Conservation (phyloP, 495 filamentous ascomycete species). For the Daldinia loculata region DNA sequence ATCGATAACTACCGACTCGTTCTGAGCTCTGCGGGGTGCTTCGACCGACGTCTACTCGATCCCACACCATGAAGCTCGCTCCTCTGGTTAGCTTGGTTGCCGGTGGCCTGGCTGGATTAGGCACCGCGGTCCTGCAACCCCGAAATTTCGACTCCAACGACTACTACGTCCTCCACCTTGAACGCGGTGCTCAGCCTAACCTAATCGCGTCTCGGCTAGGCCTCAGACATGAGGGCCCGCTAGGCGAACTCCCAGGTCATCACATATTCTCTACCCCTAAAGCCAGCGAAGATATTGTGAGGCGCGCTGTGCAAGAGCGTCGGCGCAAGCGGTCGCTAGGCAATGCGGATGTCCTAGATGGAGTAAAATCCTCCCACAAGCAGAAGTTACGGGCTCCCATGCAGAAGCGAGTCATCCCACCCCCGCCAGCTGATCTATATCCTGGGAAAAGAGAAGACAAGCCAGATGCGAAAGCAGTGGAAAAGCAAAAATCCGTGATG, state of each 20-base stretch:
- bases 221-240: constrained; percentile 80
- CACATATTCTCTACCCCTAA: constrained; percentile 82
- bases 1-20: constrained; percentile 12
- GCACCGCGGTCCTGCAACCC: constrained; percentile 63
- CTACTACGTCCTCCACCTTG: constrained; percentile 90
- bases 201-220: constrained; percentile 78
- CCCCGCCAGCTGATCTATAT: constrained; percentile 38
- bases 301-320: constrained; percentile 64
- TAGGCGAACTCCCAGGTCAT: constrained; percentile 83
- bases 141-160: constrained; percentile 77
- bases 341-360: constrained; percentile 69
- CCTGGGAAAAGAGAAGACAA: constrained; percentile 39
- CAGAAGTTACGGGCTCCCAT: constrained; percentile 74
- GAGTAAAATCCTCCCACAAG: constrained; percentile 82
- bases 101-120: constrained; percentile 57
- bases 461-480: constrained; percentile 60
- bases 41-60: constrained; percentile 23
- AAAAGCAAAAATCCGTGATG: constrained; percentile 68
- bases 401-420: constrained; percentile 75
- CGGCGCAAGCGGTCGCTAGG: constrained; percentile 66
- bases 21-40: neutral
- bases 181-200: constrained; percentile 67
- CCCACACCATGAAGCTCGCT: constrained; percentile 54
- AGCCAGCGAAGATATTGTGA: constrained; percentile 69
- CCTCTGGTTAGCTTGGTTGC: constrained; percentile 55